These are phyloP conservation scores for Coniosporium tulheliwenetii DNA, from an alignment of 2,329 filamentous ascomycete genomes.

Conservation along the genomic window DNA sequence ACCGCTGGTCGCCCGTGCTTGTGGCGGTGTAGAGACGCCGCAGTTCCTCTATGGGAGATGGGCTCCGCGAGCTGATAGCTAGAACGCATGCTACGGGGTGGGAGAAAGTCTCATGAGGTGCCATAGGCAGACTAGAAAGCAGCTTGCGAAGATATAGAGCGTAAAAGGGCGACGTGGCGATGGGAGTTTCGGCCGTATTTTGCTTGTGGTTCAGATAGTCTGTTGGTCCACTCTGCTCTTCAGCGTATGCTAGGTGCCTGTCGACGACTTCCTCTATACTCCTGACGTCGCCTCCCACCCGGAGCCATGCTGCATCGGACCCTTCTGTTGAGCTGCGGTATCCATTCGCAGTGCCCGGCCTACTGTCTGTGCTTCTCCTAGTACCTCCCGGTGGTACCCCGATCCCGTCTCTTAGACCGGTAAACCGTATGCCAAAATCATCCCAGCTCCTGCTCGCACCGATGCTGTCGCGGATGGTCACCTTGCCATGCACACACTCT, in stretches of 20 bases:
- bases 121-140: conserved; percentile 61
- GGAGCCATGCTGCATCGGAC: conserved; percentile 14
- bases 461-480: conserved; percentile 79
- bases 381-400: conserved; percentile 18
- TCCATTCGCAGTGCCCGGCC: conserved; percentile 11
- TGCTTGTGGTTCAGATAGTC: conserved; percentile 27
- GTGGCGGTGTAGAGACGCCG: conserved; percentile 72
- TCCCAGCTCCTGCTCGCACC: conserved; percentile 72
- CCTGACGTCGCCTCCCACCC: conserved; percentile 37
- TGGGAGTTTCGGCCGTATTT: conserved; percentile 8
- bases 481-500: conserved; percentile 71
- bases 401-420: conserved; percentile 45
- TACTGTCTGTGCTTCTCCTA: conserved; percentile 21
- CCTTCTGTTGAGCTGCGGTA: conserved; percentile 15
- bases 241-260: conserved; percentile 61
- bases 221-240: conserved; percentile 30
- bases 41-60: conserved; percentile 72
- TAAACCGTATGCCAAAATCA: conserved; percentile 81
- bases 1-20: conserved; percentile 54
- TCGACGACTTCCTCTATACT: conserved; percentile 72
- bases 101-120: conserved; percentile 81
- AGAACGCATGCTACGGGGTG: conserved; percentile 92
- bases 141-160: conserved; percentile 70
- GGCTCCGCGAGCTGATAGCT: conserved; percentile 80
- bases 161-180: conserved; percentile 60